A percentile compares a stretch with the other conserved stretches of the same genome.
Evolutionary conservation across 495 filamentous ascomycete species (phyloP).

Genomic region (Annulohypoxylon moriforme): DNA sequence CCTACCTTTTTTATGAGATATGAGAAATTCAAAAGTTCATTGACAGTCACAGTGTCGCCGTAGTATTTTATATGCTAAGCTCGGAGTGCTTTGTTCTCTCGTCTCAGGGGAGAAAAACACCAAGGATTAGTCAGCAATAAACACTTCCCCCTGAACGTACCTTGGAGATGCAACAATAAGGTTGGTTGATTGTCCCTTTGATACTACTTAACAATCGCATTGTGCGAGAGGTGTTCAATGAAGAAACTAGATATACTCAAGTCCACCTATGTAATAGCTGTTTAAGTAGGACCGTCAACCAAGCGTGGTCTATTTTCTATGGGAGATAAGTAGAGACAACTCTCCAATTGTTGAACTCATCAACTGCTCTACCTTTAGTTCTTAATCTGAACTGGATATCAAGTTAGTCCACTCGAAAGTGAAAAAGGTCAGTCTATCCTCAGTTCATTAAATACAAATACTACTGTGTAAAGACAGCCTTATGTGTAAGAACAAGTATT

Average conservation of each 20-base stretch:
- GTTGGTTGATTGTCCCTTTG: neutral
- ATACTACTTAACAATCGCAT: neutral
- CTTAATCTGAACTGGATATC: neutral
- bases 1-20: slow-evolving; percentile 11
- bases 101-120: neutral
- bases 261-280: too few species aligned
- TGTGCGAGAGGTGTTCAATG: neutral
- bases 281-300: too few species aligned
- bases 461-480: neutral
- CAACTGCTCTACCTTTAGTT: too few species aligned
- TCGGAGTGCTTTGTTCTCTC: neutral
- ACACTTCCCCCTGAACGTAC: neutral
- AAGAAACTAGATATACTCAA: neutral
- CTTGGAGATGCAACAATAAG: neutral
- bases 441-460: neutral
- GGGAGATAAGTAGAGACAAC: too few species aligned
- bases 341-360: too few species aligned
- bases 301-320: too few species aligned
- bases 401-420: neutral
- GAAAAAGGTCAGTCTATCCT: neutral
- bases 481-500: neutral
- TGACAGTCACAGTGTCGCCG: neutral
- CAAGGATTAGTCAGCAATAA: neutral
- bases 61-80: neutral
- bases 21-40: slow-evolving; percentile 3